Evolutionary conservation across 148 eudicot genomes (phyloP), one percentile per base, ranked within the genome.

Genomic region (Hydrangea macrophylla): DNA sequence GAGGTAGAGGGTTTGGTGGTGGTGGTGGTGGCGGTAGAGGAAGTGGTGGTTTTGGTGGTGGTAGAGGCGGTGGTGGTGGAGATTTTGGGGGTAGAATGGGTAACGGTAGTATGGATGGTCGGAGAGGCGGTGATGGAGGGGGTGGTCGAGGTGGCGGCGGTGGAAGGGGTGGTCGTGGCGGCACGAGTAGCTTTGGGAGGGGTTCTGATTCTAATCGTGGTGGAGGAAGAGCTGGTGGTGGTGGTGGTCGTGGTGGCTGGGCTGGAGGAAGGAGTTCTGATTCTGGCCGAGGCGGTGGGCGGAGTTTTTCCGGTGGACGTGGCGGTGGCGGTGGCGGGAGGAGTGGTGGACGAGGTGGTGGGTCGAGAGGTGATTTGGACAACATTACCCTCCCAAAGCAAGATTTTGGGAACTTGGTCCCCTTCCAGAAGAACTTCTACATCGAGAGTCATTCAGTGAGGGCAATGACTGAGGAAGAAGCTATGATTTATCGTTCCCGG

Each of bases 391-490:
- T 94, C 62, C 93, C 96, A 0, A 94, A 80, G 71, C 99, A 87
- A 69, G 92, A 89, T 69, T 94, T 94, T 74, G 73, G 91, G 55
- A 77, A 82, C 55, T 74, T 89, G 74, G 87, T 94, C 40, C 86
- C 92, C 0, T 91, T 94, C 65, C 82, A 81, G 87, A 94, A 94
- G 89, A 83, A 84, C 64, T 91, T 94, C 40, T 94, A 94, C 62
- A 53, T 87, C 4, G 99, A 94, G 77, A 75, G 78, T 75, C 75
- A 82, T 15, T 71, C 93, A 2, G 87, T 94, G 25, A 80, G 81
- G 72, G 87, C 87, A 48, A 90, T 90, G 92, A 79, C 78, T 23
- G 90, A 88, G 39, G 84, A 88, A 27, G 92, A 88, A 13, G 84
- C 77, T 28, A 71, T 69, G 62, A 13, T 75, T 51, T 88, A 85